These are phyloP conservation scores for Salvia rosmarinus DNA, from an alignment of 257 asterid genomes.

Conservation along the genomic window DNA sequence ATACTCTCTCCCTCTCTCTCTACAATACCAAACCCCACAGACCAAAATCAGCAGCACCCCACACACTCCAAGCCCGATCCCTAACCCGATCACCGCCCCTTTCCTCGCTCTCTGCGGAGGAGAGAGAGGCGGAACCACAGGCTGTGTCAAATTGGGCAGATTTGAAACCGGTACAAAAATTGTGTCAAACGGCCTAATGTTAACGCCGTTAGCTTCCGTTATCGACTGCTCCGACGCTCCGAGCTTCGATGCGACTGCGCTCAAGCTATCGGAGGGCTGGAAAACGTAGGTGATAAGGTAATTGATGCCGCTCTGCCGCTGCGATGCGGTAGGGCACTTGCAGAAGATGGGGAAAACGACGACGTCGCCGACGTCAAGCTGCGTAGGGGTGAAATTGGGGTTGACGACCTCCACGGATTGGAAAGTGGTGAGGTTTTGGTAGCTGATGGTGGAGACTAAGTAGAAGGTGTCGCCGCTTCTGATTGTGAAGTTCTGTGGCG, in stretches of 20 bases:
- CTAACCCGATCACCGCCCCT: slow-evolving; percentile 65
- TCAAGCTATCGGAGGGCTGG: slow-evolving; percentile 61
- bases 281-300: slow-evolving; percentile 67
- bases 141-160: slow-evolving; percentile 67
- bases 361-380: slow-evolving; percentile 42
- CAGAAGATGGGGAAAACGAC: slow-evolving; percentile 76
- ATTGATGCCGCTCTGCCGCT: slow-evolving; percentile 41
- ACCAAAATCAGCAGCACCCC: slow-evolving; percentile 48
- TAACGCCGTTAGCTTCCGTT: slow-evolving; percentile 54
- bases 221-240: slow-evolving; percentile 51
- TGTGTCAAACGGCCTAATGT: slow-evolving; percentile 44
- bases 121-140: slow-evolving; percentile 33
- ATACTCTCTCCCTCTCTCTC: slow-evolving; percentile 43
- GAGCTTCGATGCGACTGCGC: slow-evolving; percentile 54
- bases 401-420: slow-evolving; percentile 75
- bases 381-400: slow-evolving; percentile 51
- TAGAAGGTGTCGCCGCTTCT: slow-evolving; percentile 54
- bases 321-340: slow-evolving; percentile 61
- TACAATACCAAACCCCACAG: slow-evolving; percentile 46
- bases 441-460: slow-evolving; percentile 39
- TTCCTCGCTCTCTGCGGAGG: slow-evolving; percentile 44
- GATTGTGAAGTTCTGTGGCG: slow-evolving; percentile 55
- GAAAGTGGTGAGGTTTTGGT: slow-evolving; percentile 68
- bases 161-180: slow-evolving; percentile 72
- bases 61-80: slow-evolving; percentile 64